A percentile compares a stretch with the other conserved stretches of the same genome.
Evolutionary conservation across 768 basidiomycete genomes (phyloP).

Genomic region (Lentinula sp.): DNA sequence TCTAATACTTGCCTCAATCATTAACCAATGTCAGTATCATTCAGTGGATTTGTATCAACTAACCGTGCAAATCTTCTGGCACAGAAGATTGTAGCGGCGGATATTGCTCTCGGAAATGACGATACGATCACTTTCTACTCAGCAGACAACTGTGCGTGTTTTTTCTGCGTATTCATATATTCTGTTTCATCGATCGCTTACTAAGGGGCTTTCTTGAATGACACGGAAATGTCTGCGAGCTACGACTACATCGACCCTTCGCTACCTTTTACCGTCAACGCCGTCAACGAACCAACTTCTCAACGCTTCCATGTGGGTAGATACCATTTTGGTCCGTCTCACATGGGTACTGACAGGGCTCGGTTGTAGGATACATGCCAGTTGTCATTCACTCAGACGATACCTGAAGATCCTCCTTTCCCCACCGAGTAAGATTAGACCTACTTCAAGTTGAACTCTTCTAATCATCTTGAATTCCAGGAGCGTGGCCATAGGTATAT

Average conservation of each 20-base stretch:
- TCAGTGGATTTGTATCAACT: conserved; percentile 52
- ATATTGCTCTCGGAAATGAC: conserved; percentile 39
- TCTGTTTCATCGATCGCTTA: neutral
- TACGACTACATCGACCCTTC: conserved; percentile 42
- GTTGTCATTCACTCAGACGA: conserved; percentile 27
- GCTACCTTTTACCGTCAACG: conserved; percentile 37
- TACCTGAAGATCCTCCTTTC: conserved; percentile 43
- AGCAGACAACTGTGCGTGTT: conserved; percentile 43
- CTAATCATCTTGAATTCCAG: conserved; percentile 15
- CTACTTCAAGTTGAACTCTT: neutral
- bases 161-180: neutral
- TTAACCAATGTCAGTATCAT: neutral
- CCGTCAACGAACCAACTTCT: conserved; percentile 35
- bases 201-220: conserved; percentile 42
- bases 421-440: conserved; percentile 26
- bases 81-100: conserved; percentile 48
- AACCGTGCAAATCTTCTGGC: conserved; percentile 51
- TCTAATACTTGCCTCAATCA: neutral
- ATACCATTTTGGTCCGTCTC: neutral
- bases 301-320: conserved; percentile 42
- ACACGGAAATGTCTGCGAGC: conserved; percentile 28
- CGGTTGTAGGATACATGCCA: conserved; percentile 34
- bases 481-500: conserved; percentile 39
- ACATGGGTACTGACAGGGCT: neutral
- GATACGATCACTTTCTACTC: conserved; percentile 35